Conservation (phyloP, 345 rosid genomes). For the Boechera stricta region DNA sequence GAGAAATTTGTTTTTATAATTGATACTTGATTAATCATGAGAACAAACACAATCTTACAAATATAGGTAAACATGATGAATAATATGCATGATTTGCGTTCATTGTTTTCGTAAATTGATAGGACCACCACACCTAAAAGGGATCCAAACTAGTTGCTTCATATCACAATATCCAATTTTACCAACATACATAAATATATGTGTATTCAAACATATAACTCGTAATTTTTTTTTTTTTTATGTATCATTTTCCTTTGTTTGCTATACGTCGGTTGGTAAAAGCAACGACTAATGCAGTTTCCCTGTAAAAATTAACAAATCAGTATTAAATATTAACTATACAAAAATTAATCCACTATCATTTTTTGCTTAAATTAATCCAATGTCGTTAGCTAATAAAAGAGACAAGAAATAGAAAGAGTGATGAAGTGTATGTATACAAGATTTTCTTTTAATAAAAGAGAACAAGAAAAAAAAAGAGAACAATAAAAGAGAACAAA, state of each 20-base stretch:
- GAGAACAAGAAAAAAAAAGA: too few relatives aligned
- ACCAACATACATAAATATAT: slow-evolving; percentile 24
- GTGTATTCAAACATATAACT: slow-evolving; percentile 13
- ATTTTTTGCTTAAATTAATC: background rate
- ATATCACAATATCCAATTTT: slow-evolving; percentile 33
- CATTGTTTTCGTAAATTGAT: slow-evolving; percentile 31
- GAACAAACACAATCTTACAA: background rate
- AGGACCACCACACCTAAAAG: slow-evolving; percentile 38
- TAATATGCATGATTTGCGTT: slow-evolving; percentile 24
- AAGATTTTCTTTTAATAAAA: too few relatives aligned
- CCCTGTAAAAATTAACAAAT: background rate
- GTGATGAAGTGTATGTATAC: too few relatives aligned
- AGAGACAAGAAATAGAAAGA: background rate
- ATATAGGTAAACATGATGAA: slow-evolving; percentile 3
- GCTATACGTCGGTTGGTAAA: slow-evolving; percentile 39
- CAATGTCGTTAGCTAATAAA: background rate
- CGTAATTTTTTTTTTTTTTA: background rate
- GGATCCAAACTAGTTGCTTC: slow-evolving; percentile 44
- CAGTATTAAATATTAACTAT: background rate
- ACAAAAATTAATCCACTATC: background rate
- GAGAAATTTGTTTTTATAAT: background rate
- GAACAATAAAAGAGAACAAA: too few relatives aligned
- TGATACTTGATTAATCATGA: slow-evolving; percentile 1
- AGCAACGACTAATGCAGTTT: slow-evolving; percentile 16
- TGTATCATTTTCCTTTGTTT: slow-evolving; percentile 16